These are phyloP conservation scores for Auricularia sp. DNA, from an alignment of 768 basidiomycete species.

Conservation along the genomic window DNA sequence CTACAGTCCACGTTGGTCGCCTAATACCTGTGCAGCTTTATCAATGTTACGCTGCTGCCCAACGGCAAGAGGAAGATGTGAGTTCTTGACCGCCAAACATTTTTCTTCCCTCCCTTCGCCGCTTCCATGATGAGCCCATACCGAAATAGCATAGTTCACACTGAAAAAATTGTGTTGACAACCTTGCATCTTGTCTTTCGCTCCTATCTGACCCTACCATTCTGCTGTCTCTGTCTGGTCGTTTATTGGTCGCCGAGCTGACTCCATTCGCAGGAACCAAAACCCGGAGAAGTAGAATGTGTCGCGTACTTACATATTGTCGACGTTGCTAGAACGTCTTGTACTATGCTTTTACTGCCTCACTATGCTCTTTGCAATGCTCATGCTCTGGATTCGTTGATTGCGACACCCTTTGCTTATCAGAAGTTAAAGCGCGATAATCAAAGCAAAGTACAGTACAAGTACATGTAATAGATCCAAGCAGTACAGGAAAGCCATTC, in stretches of 20 bases:
- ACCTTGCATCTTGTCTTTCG: constrained; percentile 91
- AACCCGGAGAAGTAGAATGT: constrained; percentile 52
- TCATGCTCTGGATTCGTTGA: neutral
- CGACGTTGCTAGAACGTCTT: neutral
- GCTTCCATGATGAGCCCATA: constrained; percentile 7
- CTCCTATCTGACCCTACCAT: constrained; percentile 81
- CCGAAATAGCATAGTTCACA: constrained; percentile 86
- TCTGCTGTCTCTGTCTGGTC: neutral
- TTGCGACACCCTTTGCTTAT: no score
- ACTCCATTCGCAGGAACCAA: constrained; percentile 38
- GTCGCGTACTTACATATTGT: neutral
- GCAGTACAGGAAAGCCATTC: neutral
- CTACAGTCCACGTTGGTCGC: no score
- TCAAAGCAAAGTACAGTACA: neutral
- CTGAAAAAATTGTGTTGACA: constrained; percentile 80
- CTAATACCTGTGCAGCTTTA: constrained; percentile 38
- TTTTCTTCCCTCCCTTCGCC: constrained; percentile 2
- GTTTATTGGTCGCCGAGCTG: neutral
- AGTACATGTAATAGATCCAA: neutral
- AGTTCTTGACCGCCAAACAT: constrained; percentile 28
- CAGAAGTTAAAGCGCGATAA: neutral
- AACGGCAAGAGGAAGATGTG: constrained; percentile 95
- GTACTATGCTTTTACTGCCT: neutral
- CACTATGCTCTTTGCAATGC: neutral
- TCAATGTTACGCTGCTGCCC: constrained; percentile 83